These are phyloP conservation scores for Colletotrichum sp. DNA, from an alignment of 2,329 filamentous ascomycete species.

Conservation along the genomic window DNA sequence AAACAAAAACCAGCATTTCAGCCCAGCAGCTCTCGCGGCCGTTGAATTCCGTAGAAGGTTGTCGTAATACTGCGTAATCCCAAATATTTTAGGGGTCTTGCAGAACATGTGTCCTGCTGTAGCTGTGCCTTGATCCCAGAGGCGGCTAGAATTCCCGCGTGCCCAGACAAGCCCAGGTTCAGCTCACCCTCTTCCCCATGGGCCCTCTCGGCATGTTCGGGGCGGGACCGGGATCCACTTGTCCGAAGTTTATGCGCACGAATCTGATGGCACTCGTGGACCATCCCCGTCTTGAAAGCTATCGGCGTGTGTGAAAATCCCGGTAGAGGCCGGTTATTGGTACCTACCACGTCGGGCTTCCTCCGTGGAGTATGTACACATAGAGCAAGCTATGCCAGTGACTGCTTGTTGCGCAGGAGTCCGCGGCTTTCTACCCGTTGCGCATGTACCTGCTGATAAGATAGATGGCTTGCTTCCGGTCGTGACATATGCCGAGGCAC, in stretches of 20 bases:
- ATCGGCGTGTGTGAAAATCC: not conserved
- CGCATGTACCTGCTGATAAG: not conserved
- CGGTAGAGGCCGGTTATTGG: not conserved
- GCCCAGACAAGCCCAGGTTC: not conserved
- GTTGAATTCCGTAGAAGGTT: not conserved
- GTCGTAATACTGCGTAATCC: not conserved
- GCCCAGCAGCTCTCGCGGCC: not conserved
- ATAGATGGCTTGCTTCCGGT: not conserved
- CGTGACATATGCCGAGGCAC: not conserved
- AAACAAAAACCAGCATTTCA: not conserved
- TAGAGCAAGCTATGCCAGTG: not conserved
- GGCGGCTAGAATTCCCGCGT: not conserved
- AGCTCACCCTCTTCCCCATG: not conserved
- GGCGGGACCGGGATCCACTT: conserved; percentile 10
- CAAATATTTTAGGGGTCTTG: not conserved
- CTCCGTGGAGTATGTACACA: not conserved
- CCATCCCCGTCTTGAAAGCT: not conserved
- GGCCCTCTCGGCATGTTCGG: conserved; percentile 11
- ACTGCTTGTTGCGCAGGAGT: not conserved
- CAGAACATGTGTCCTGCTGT: not conserved
- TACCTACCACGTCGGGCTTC: not conserved
- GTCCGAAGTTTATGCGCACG: conserved; percentile 18
- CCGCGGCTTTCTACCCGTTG: not conserved
- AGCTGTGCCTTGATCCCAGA: not conserved
- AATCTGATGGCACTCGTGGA: not conserved